Evolutionary conservation across 1,139 yeast genomes (phyloP), one percentile per base, ranked within the genome.

Genomic region (Yamadazyma friedrichii): DNA sequence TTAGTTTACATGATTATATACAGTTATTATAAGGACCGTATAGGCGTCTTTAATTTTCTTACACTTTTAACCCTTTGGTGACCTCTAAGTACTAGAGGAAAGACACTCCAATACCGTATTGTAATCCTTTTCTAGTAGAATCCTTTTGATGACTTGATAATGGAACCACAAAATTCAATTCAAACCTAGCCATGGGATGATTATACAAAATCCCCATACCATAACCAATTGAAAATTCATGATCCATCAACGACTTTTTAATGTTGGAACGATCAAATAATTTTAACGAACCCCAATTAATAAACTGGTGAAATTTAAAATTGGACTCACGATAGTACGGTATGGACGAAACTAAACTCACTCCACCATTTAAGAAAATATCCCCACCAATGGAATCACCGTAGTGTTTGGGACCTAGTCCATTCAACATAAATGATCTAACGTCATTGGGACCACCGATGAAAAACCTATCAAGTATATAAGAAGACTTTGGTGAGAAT

Each of bases 171-270:
- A 91, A 82, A 59, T 89, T 91, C 50, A 93, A 75, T 62, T 93
- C 98, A 55, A 93, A 86, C 48, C 98, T 74, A 0, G 98, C 98
- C 62, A 81, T 79, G 1, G 96, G 95, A 57, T 89, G 96, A 48
- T 83, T 82, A 58, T 84, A 88, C 15, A 88, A 73, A 3, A 93
- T 50, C 1, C 98, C 98, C 42, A 82, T 48, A 1, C 97, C 97
- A 31, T 70, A 64, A 27, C 91, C 74, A 0, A 80, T 59, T 2
- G 88, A 79, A 38, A 62, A 55, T 11, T 54, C 46, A 5, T 15
- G 31, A 6, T 9, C 9, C 2, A 11, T 10, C 3, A 33, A 25
- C 11, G 33, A 24, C 15, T 29, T 32, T 11, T 30, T 26, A 20
- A 29, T 38, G 12, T 27, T 22, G 24, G 24, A 5, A 20, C 24